Evolutionary conservation across 2,329 filamentous ascomycete genomes (phyloP).

Genomic region (Fusarium nurragi): DNA sequence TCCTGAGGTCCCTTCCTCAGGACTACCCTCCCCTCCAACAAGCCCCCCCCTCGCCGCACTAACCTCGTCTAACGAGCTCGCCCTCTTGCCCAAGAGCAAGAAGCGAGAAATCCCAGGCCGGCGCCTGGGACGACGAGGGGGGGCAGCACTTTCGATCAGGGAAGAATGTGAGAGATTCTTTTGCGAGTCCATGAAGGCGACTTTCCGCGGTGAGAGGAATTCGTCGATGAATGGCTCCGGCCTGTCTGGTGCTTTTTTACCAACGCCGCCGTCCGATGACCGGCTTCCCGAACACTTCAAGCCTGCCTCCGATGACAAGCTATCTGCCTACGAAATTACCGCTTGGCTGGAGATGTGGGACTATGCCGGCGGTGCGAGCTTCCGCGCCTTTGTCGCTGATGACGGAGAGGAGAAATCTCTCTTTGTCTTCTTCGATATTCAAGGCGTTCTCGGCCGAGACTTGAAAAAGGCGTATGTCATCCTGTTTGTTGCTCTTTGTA

Average conservation of each 20-base stretch:
- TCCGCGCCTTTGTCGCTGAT: slow-evolving; percentile 84
- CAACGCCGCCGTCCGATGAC: slow-evolving; percentile 65
- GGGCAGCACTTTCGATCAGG: slow-evolving; percentile 96
- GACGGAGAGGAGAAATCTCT: slow-evolving; percentile 76
- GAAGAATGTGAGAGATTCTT: slow-evolving; percentile 99
- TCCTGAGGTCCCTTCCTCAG: slow-evolving; percentile 90
- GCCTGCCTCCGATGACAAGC: slow-evolving; percentile 43
- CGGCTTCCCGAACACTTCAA: slow-evolving; percentile 52
- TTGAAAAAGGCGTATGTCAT: slow-evolving; percentile 83
- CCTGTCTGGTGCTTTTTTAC: slow-evolving; percentile 77
- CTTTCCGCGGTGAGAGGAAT: slow-evolving; percentile 96
- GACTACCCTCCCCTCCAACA: slow-evolving; percentile 83
- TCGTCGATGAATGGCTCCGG: slow-evolving; percentile 80
- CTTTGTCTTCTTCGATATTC: slow-evolving; percentile 85
- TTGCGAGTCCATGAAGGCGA: slow-evolving; percentile 92
- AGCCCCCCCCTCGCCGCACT: slow-evolving; percentile 88
- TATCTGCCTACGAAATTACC: slow-evolving; percentile 54
- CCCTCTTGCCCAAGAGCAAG: slow-evolving; percentile 67
- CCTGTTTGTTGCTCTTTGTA: background rate
- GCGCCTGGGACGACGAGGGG: slow-evolving; percentile 72
- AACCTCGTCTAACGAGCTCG: slow-evolving; percentile 73
- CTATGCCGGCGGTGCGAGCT: slow-evolving; percentile 83
- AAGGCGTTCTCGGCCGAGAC: slow-evolving; percentile 75
- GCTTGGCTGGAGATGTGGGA: slow-evolving; percentile 85
- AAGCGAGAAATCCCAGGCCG: slow-evolving; percentile 55